A percentile compares a stretch with the other conserved stretches of the same genome.
Conservation (phyloP, 768 basidiomycete species). For the Termitomyces sp. region DNA sequence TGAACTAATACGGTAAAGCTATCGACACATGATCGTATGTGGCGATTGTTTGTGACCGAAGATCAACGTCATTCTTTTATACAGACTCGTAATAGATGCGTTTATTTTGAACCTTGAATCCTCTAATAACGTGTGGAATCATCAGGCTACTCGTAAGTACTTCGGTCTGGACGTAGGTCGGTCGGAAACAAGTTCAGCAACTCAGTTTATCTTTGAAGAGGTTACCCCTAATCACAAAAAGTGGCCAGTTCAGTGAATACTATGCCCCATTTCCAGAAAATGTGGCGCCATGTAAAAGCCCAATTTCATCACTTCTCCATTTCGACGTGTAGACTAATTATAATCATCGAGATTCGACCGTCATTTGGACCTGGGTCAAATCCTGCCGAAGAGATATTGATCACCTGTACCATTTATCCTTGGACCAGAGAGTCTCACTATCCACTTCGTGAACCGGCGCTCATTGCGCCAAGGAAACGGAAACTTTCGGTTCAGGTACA, state of each 20-base stretch:
- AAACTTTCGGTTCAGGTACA: not conserved
- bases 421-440: not conserved
- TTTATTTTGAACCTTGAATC: not conserved
- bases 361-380: not conserved
- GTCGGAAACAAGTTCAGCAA: not conserved
- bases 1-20: not conserved
- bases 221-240: too few species aligned
- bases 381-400: too few species aligned
- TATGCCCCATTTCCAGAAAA: not conserved
- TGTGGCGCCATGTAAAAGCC: not conserved
- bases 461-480: too few species aligned
- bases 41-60: not conserved
- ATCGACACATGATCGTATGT: conserved; percentile 1
- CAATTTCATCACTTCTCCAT: not conserved
- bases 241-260: not conserved
- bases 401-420: not conserved
- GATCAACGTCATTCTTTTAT: conserved; percentile 2
- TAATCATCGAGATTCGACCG: not conserved
- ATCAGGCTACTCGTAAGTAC: too few species aligned
- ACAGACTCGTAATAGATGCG: not conserved
- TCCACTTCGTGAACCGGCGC: not conserved
- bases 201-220: not conserved
- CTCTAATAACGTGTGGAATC: not conserved
- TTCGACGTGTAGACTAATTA: not conserved
- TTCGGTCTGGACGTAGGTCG: not conserved